Conservation (phyloP, 805 yeast species). For the Monosporozyma servazzii region DNA sequence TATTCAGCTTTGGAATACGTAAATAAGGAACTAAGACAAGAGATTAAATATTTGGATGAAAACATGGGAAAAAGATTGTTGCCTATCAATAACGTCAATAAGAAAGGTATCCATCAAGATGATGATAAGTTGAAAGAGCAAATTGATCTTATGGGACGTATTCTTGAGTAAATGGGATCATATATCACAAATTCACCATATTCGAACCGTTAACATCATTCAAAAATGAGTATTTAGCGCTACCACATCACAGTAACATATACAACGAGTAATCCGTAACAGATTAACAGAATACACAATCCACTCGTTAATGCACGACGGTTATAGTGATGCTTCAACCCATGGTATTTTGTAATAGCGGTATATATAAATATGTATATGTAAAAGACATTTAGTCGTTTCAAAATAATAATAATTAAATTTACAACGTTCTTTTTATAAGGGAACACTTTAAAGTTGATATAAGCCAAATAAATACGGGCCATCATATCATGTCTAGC, state of each 20-base stretch:
- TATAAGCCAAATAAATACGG: neutral
- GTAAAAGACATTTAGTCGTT: neutral
- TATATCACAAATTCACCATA: neutral
- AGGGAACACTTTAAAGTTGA: neutral
- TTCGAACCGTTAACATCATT: neutral
- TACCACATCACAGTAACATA: neutral
- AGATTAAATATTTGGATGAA: slow-evolving; percentile 24
- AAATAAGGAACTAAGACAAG: slow-evolving; percentile 17
- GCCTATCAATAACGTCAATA: slow-evolving; percentile 25
- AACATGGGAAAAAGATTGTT: slow-evolving; percentile 24
- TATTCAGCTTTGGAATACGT: slow-evolving; percentile 20
- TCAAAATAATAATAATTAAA: neutral
- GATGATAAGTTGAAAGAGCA: slow-evolving; percentile 27
- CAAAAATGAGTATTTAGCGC: neutral
- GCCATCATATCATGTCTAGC: neutral
- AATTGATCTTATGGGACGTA: slow-evolving; percentile 9
- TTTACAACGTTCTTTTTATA: neutral
- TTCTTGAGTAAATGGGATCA: neutral
- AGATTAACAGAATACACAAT: too few relatives aligned
- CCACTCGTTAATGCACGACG: neutral
- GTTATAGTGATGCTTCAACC: neutral
- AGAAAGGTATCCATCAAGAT: slow-evolving; percentile 28
- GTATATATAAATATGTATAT: neutral
- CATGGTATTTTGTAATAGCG: neutral
- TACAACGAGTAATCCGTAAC: neutral